A percentile compares a stretch with the other conserved stretches of the same genome.
These are phyloP conservation scores for Glutinoglossum americanum DNA, from an alignment of 495 filamentous ascomycete species.

Conservation along the genomic window DNA sequence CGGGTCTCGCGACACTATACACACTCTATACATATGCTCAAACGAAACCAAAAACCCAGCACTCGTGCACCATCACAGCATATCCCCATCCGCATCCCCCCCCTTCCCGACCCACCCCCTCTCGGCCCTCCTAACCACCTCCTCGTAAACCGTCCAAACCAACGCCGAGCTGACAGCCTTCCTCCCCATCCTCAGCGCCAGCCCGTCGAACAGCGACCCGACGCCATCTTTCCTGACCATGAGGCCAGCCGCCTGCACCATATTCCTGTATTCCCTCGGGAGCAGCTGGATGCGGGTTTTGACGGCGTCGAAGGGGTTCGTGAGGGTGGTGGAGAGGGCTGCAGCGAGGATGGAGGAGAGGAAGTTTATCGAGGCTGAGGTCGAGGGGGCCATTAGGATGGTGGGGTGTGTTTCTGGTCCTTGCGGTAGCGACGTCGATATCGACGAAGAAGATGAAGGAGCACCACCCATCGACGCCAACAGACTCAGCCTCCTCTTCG, in stretches of 20 bases:
- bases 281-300: slow-evolving; percentile 89
- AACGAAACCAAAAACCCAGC: neutral
- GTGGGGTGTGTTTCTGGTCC: slow-evolving; percentile 20
- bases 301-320: slow-evolving; percentile 91
- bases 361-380: slow-evolving; percentile 73
- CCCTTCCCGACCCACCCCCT: slow-evolving; percentile 28
- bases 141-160: slow-evolving; percentile 94
- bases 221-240: slow-evolving; percentile 73
- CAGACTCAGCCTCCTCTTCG: slow-evolving; percentile 42
- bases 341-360: slow-evolving; percentile 58
- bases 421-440: neutral
- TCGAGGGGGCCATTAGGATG: no score
- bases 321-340: slow-evolving; percentile 60
- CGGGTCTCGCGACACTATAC: no score
- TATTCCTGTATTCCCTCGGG: slow-evolving; percentile 65
- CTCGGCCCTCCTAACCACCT: slow-evolving; percentile 62
- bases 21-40: no score
- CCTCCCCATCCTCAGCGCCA: slow-evolving; percentile 69
- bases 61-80: neutral
- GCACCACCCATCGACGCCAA: slow-evolving; percentile 4
- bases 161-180: slow-evolving; percentile 84
- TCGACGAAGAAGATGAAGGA: neutral
- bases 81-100: neutral
- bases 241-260: slow-evolving; percentile 46
- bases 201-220: slow-evolving; percentile 62